These are phyloP conservation scores for Fusarium napiforme DNA, from an alignment of 2,329 filamentous ascomycete genomes.

Conservation along the genomic window DNA sequence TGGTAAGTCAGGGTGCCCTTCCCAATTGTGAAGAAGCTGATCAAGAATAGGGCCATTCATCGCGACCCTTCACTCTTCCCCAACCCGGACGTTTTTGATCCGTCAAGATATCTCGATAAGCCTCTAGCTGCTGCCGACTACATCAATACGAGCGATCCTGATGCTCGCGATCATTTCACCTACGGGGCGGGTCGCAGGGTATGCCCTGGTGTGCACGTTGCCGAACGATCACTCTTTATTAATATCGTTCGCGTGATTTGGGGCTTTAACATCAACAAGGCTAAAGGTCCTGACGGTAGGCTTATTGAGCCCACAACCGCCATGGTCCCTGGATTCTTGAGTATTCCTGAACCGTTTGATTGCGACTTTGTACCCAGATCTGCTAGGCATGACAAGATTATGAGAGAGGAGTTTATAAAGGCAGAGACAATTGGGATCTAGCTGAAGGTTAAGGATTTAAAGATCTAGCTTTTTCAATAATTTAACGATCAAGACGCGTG, in stretches of 20 bases:
- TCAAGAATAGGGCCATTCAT: neutral
- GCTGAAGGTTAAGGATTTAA: neutral
- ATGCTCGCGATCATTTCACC: neutral
- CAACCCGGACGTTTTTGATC: neutral
- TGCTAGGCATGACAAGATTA: neutral
- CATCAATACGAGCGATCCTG: neutral
- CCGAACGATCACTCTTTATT: neutral
- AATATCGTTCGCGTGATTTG: neutral
- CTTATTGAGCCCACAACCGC: neutral
- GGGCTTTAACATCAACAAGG: neutral
- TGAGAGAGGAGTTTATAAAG: neutral
- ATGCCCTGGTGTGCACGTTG: neutral
- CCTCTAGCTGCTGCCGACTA: neutral
- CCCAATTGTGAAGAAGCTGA: neutral
- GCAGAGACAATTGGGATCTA: neutral
- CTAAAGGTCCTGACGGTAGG: neutral
- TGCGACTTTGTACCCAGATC: neutral
- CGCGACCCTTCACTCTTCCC: neutral
- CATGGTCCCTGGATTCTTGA: neutral
- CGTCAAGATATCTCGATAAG: neutral
- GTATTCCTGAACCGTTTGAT: neutral
- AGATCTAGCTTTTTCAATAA: neutral
- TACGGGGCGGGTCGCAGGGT: neutral
- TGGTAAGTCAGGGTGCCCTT: neutral
- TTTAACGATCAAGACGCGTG: neutral